Conservation (phyloP, 2,329 filamentous ascomycete genomes). For the Talaromyces sp. region DNA sequence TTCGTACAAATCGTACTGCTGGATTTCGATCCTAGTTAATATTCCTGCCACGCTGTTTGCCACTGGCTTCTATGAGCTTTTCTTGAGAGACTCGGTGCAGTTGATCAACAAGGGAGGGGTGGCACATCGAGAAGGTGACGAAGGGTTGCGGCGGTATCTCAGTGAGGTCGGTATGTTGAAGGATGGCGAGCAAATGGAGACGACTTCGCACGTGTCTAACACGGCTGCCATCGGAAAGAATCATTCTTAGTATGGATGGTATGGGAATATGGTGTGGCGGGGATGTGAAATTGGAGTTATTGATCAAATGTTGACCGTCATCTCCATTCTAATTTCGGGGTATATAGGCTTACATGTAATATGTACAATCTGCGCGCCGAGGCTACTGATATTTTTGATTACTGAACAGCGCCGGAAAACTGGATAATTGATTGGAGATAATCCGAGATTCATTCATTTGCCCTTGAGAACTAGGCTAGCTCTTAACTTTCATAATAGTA, state of each 20-base stretch:
- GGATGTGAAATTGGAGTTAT: neutral
- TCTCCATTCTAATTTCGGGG: neutral
- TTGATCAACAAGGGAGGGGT: conserved; percentile 48
- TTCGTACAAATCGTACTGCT: conserved; percentile 39
- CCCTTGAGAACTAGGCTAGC: neutral
- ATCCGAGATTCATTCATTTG: neutral
- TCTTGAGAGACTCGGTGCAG: conserved; percentile 49
- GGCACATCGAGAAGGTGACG: conserved; percentile 46
- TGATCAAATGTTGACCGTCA: neutral
- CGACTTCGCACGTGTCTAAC: neutral
- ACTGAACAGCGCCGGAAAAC: neutral
- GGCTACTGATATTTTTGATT: neutral
- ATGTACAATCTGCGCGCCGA: neutral
- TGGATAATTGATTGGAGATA: neutral
- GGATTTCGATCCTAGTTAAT: conserved; percentile 52
- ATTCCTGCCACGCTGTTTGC: conserved; percentile 53
- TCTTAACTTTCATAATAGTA: neutral
- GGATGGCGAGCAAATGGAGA: conserved; percentile 3
- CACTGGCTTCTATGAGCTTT: conserved; percentile 49
- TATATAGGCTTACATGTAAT: neutral
- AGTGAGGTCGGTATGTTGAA: conserved; percentile 26
- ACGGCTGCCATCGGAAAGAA: neutral
- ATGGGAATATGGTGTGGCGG: neutral
- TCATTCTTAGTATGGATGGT: neutral
- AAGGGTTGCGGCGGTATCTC: conserved; percentile 42